phyloP scores from a whole-genome alignment of 495 filamentous ascomycete genomes.

The Rostrohypoxylon terebratum region DNA sequence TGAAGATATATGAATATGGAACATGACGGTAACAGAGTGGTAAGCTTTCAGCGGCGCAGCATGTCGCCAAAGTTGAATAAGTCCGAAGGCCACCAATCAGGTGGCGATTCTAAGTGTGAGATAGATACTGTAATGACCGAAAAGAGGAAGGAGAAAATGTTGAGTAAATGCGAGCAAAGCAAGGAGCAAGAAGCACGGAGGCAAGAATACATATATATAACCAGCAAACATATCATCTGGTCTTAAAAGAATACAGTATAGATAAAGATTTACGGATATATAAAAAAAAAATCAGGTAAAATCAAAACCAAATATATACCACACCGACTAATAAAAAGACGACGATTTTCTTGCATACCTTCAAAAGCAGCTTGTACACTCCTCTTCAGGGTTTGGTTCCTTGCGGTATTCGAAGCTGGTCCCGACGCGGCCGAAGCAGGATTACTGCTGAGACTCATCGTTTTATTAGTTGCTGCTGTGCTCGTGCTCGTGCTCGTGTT shows the following conservation, averaged over 20 bases:
- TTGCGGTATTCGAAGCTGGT: constrained; percentile 55
- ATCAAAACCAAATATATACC: constrained; percentile 10
- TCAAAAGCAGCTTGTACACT: constrained; percentile 82
- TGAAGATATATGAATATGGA: constrained; percentile 1
- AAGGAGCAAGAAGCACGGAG: background rate
- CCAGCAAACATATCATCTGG: background rate
- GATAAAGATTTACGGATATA: background rate
- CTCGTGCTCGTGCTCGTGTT: constrained; percentile 25
- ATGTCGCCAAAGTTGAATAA: constrained; percentile 37
- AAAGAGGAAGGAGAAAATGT: constrained; percentile 28
- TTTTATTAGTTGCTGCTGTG: constrained; percentile 20
- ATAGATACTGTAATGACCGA: constrained; percentile 15
- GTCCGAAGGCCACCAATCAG: constrained; percentile 45
- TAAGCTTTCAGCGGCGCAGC: constrained; percentile 34
- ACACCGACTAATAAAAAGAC: background rate
- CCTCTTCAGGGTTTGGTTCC: constrained; percentile 72
- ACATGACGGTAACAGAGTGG: constrained; percentile 18
- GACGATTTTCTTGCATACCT: constrained; percentile 64
- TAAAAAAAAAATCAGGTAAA: constrained; percentile 32
- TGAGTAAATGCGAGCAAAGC: constrained; percentile 4
- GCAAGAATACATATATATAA: background rate
- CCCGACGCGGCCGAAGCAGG: constrained; percentile 58
- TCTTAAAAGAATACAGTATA: background rate
- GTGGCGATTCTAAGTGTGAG: constrained; percentile 13
- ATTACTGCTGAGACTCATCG: constrained; percentile 62